phyloP scores from a whole-genome alignment of 2,329 filamentous ascomycete species.

The Immersiporthe knoxdaviesiana region DNA sequence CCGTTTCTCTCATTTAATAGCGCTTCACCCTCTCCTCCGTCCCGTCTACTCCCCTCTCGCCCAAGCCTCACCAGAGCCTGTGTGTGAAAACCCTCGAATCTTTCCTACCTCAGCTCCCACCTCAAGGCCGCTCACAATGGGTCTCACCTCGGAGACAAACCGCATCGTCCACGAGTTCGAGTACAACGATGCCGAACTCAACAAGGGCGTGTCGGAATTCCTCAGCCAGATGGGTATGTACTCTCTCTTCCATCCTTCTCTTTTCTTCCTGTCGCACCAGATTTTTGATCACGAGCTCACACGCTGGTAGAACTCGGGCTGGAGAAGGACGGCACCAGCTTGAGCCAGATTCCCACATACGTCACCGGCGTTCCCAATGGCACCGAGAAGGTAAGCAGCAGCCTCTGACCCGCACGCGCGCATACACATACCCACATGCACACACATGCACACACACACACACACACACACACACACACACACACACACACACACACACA shows the following conservation, averaged over 20 bases:
- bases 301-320: conserved; percentile 74
- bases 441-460: not conserved
- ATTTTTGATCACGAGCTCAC: conserved; percentile 24
- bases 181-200: conserved; percentile 76
- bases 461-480: not conserved
- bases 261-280: not conserved
- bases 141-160: conserved; percentile 71
- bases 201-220: conserved; percentile 82
- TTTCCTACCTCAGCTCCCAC: conserved; percentile 59
- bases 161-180: conserved; percentile 85
- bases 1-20: conserved; percentile 41
- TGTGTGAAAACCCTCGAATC: conserved; percentile 58
- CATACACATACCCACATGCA: too few species aligned
- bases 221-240: conserved; percentile 75
- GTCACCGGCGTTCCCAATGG: conserved; percentile 96
- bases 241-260: not conserved
- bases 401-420: not conserved
- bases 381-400: conserved; percentile 78
- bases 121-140: conserved; percentile 62
- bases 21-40: conserved; percentile 38
- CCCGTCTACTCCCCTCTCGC: conserved; percentile 49
- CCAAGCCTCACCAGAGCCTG: conserved; percentile 45
- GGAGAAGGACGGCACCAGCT: conserved; percentile 72
- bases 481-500: too few species aligned
- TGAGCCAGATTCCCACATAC: conserved; percentile 97